Conservation (phyloP, 805 yeast species). For the Candida golubevii region DNA sequence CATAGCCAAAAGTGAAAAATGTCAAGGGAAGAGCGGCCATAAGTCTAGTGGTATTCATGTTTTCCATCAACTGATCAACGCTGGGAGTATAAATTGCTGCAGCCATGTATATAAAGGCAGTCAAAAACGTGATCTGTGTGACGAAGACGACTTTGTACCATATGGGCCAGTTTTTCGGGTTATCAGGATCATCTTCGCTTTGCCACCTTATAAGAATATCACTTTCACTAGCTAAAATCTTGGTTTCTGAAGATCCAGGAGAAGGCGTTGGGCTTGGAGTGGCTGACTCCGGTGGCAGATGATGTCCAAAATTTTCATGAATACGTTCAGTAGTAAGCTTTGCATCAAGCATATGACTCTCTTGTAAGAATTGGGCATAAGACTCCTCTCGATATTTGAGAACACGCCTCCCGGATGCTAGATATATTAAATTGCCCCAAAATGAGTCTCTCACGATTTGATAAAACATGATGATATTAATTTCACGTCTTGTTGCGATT, state of each 20-base stretch:
- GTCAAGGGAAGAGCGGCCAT: constrained; percentile 49
- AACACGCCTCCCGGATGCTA: constrained; percentile 20
- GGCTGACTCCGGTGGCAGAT: neutral
- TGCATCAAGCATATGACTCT: constrained; percentile 19
- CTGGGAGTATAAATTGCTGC: constrained; percentile 56
- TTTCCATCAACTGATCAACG: constrained; percentile 37
- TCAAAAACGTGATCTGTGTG: constrained; percentile 38
- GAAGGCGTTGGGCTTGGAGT: neutral
- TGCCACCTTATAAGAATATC: constrained; percentile 26
- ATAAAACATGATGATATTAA: neutral
- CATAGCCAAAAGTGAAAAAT: constrained; percentile 56
- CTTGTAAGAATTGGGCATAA: constrained; percentile 27
- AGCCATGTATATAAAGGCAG: constrained; percentile 51
- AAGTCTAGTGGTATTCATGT: constrained; percentile 41
- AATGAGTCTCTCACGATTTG: constrained; percentile 29
- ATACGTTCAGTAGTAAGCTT: constrained; percentile 6
- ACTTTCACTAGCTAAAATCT: neutral
- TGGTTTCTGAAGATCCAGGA: neutral
- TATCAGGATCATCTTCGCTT: constrained; percentile 48
- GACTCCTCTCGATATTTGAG: constrained; percentile 25
- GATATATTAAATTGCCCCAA: constrained; percentile 24
- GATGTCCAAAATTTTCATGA: constrained; percentile 29
- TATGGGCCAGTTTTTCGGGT: constrained; percentile 55
- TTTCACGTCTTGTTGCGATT: no score
- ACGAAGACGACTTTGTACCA: constrained; percentile 36